phyloP scores from a whole-genome alignment of 1,139 yeast genomes.

The Scheffersomyces titani region DNA sequence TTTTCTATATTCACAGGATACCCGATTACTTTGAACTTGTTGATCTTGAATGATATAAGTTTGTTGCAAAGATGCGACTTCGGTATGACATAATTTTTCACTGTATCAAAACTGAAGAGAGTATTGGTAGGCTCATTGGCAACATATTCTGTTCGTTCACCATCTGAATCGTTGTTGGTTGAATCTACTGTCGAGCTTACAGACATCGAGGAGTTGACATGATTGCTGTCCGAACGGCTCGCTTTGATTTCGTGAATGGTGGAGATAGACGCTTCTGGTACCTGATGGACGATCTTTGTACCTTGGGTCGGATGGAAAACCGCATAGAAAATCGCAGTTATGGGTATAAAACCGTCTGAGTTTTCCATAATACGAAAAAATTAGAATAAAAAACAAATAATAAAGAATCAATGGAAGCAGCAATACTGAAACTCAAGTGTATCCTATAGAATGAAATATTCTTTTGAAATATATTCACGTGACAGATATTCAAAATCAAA shows the following conservation, averaged over 20 bases:
- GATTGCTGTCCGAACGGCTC: neutral
- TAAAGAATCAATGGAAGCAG: neutral
- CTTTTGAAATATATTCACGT: neutral
- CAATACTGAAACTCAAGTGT: neutral
- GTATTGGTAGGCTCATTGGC: constrained; percentile 2
- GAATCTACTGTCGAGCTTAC: neutral
- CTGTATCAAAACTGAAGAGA: constrained; percentile 77
- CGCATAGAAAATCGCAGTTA: constrained; percentile 83
- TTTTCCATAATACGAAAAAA: constrained; percentile 26
- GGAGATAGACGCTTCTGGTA: constrained; percentile 65
- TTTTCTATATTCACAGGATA: constrained; percentile 85
- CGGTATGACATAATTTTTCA: constrained; percentile 90
- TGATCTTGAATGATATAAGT: constrained; percentile 71
- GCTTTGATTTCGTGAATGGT: constrained; percentile 16
- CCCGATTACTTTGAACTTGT: constrained; percentile 76
- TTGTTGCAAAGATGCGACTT: constrained; percentile 88
- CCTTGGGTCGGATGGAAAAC: constrained; percentile 96
- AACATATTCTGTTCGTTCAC: constrained; percentile 1
- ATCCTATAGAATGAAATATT: neutral
- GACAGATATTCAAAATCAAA: neutral
- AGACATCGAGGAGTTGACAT: neutral
- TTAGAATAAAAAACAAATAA: no score
- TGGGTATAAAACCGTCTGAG: constrained; percentile 74
- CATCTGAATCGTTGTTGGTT: neutral
- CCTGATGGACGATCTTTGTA: constrained; percentile 89